Percentiles rank a stretch among this genome's conserved stretches.
Evolutionary conservation across 179 eudicot genomes (phyloP).

Genomic region (Beta corolliflora): DNA sequence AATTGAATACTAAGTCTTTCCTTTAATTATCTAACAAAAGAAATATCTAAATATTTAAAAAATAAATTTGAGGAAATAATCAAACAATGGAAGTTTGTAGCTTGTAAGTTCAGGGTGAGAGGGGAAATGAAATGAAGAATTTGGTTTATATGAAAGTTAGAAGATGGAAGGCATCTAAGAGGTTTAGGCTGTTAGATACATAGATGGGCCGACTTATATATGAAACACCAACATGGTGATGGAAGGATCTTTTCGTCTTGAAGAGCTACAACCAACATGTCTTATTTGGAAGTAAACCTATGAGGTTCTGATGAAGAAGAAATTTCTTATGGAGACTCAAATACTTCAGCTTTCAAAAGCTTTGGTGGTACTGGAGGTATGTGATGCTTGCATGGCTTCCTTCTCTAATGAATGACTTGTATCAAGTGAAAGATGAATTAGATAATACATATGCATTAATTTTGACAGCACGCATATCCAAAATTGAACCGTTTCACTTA

Average conservation of each 20-base stretch:
- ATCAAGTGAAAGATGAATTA: not conserved
- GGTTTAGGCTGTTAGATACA: no score
- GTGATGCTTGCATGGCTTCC: conserved; percentile 6
- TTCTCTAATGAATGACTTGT: not conserved
- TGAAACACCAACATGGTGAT: no score
- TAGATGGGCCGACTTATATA: no score
- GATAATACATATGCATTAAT: not conserved
- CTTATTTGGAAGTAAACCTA: conserved; percentile 26
- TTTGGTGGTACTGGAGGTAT: conserved; percentile 36
- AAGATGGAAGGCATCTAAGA: no score
- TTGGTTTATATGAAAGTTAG: no score
- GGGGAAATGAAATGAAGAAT: no score
- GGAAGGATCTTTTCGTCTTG: not conserved
- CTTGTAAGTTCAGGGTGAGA: no score
- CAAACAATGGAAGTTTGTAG: no score
- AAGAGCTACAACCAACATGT: not conserved
- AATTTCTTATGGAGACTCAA: conserved; percentile 35
- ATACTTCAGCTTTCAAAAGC: conserved; percentile 33
- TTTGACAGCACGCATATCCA: not conserved
- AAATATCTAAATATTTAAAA: no score
- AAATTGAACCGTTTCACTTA: not conserved
- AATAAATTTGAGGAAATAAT: no score
- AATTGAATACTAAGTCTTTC: no score
- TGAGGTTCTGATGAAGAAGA: conserved; percentile 38
- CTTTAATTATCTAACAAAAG: no score